These are phyloP conservation scores for Hymenoscyphus occultus DNA, from an alignment of 2,329 filamentous ascomycete species.

Conservation along the genomic window DNA sequence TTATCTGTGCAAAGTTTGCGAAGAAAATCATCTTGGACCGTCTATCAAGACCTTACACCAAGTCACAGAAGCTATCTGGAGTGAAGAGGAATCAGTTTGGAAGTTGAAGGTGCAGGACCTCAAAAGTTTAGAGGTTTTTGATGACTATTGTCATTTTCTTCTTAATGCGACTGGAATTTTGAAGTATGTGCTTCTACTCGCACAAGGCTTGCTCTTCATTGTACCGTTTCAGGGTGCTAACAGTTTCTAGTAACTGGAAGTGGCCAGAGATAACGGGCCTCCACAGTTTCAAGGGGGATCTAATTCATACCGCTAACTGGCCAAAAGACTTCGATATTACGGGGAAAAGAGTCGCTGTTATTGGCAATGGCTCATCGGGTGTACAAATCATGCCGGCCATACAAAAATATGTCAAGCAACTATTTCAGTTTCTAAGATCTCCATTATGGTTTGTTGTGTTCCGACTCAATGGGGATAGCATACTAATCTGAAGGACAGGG, in stretches of 20 bases:
- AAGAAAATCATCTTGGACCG: slow-evolving; percentile 49
- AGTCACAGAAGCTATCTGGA: slow-evolving; percentile 37
- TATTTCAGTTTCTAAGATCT: slow-evolving; percentile 44
- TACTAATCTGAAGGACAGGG: slow-evolving; percentile 12
- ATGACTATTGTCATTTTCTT: slow-evolving; percentile 48
- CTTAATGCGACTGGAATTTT: slow-evolving; percentile 45
- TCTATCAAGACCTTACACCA: slow-evolving; percentile 41
- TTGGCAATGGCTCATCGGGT: slow-evolving; percentile 50
- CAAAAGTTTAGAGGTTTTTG: slow-evolving; percentile 40
- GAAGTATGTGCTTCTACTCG: slow-evolving; percentile 8
- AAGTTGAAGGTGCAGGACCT: slow-evolving; percentile 17
- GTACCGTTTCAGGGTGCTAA: neutral
- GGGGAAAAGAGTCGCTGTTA: slow-evolving; percentile 47
- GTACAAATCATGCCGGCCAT: slow-evolving; percentile 51
- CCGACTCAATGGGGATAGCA: neutral
- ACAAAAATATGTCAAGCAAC: slow-evolving; percentile 38
- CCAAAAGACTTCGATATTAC: slow-evolving; percentile 47
- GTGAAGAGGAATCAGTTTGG: slow-evolving; percentile 17
- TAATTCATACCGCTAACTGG: slow-evolving; percentile 62
- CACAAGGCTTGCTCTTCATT: neutral
- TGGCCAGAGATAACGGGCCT: slow-evolving; percentile 59
- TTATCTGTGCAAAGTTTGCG: slow-evolving; percentile 49
- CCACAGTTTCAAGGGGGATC: slow-evolving; percentile 42
- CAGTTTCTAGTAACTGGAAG: slow-evolving; percentile 48
- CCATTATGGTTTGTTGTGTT: slow-evolving; percentile 38